These are phyloP conservation scores for Dichotomocladium elegans DNA, from an alignment of 371 early-diverging fungal species.

Conservation along the genomic window DNA sequence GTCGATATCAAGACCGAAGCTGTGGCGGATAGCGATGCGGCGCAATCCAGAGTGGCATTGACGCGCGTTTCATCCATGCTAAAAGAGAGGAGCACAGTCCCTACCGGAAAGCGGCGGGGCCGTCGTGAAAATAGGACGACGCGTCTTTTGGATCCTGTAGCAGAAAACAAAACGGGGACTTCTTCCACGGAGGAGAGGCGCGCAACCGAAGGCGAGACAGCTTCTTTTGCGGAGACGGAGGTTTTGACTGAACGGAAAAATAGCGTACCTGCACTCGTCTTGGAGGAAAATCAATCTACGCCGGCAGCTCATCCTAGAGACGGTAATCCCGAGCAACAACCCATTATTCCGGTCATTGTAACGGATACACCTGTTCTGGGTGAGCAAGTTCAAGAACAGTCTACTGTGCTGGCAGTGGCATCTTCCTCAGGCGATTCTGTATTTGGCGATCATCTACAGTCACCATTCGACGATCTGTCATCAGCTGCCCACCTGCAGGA, in stretches of 20 bases:
- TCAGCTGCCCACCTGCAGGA: background rate
- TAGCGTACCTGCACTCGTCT: too few relatives aligned
- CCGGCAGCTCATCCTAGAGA: too few relatives aligned
- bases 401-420: too few relatives aligned
- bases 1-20: constrained; percentile 33
- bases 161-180: constrained; percentile 3
- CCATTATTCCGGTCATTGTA: background rate
- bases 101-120: constrained; percentile 28
- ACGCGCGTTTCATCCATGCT: constrained; percentile 30
- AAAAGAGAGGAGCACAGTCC: constrained; percentile 18
- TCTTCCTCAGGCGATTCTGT: too few relatives aligned
- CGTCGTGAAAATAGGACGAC: constrained; percentile 38
- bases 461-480: constrained; percentile 2
- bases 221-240: too few relatives aligned
- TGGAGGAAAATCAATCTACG: too few relatives aligned
- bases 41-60: constrained; percentile 27
- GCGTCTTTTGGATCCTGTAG: constrained; percentile 20
- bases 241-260: too few relatives aligned
- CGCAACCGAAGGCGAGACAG: too few relatives aligned
- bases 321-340: background rate
- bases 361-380: background rate
- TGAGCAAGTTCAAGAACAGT: background rate
- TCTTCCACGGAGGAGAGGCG: too few relatives aligned
- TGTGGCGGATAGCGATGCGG: constrained; percentile 27
- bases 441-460: too few relatives aligned